Conservation (phyloP, 495 filamentous ascomycete species). For the Pseudotulostoma volvatum region DNA sequence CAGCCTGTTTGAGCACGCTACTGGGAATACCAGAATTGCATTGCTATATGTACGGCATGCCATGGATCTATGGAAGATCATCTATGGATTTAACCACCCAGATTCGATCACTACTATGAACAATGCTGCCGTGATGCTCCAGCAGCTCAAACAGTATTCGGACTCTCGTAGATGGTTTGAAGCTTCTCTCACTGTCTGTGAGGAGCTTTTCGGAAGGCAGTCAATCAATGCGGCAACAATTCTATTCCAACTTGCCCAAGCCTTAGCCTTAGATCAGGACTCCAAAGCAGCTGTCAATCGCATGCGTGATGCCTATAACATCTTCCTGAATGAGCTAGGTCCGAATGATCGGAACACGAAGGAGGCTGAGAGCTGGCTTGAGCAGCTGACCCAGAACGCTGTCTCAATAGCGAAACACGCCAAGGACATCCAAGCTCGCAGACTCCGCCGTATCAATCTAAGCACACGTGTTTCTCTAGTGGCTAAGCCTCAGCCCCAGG, state of each 20-base stretch:
- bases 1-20: slow-evolving; percentile 85
- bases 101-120: slow-evolving; percentile 98
- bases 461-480: slow-evolving; percentile 38
- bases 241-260: slow-evolving; percentile 91
- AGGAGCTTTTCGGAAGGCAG: slow-evolving; percentile 69
- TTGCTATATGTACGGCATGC: slow-evolving; percentile 81
- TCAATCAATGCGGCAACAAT: slow-evolving; percentile 91
- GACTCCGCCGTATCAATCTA: slow-evolving; percentile 43
- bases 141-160: slow-evolving; percentile 77
- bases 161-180: slow-evolving; percentile 96
- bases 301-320: slow-evolving; percentile 92
- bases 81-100: slow-evolving; percentile 84
- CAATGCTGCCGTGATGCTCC: slow-evolving; percentile 97
- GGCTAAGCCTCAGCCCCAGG: slow-evolving; percentile 33
- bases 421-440: slow-evolving; percentile 63
- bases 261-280: slow-evolving; percentile 82
- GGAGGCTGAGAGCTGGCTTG: slow-evolving; percentile 87
- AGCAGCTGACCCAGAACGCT: slow-evolving; percentile 85
- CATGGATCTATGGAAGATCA: slow-evolving; percentile 89
- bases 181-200: slow-evolving; percentile 70
- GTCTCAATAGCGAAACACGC: slow-evolving; percentile 84
- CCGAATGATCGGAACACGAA: slow-evolving; percentile 87
- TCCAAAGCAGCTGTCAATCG: slow-evolving; percentile 72
- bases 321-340: slow-evolving; percentile 75
- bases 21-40: slow-evolving; percentile 69